Conservation (phyloP, 768 basidiomycete species). For the Epithele typhae region DNA sequence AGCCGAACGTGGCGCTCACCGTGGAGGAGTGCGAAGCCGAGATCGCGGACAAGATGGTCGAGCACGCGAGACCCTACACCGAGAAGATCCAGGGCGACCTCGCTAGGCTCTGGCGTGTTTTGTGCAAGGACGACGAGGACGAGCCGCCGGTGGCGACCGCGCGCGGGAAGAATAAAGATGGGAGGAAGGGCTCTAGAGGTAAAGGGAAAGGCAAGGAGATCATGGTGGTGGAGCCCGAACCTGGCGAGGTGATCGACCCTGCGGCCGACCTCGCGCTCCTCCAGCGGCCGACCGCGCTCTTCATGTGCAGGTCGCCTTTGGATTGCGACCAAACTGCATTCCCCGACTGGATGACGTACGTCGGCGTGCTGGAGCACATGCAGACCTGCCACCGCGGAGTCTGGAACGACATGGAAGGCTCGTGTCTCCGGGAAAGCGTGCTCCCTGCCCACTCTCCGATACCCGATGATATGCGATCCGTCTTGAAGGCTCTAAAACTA, state of each 20-base stretch:
- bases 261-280: not conserved
- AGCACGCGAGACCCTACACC: not conserved
- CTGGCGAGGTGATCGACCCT: not conserved
- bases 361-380: not conserved
- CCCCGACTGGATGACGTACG: not conserved
- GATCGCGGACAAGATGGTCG: not conserved
- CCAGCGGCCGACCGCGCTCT: not conserved
- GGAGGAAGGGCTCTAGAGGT: not conserved
- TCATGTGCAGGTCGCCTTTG: no score
- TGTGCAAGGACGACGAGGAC: not conserved
- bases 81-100: not conserved
- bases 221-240: not conserved
- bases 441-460: no score
- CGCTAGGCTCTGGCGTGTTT: no score
- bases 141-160: not conserved
- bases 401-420: no score
- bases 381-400: not conserved
- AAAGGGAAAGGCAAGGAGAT: constrained; percentile 2
- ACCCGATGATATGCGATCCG: no score
- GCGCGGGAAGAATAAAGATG: not conserved
- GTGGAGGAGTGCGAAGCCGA: not conserved
- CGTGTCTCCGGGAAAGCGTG: no score
- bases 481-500: no score
- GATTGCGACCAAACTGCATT: not conserved
- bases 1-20: not conserved